phyloP scores from a whole-genome alignment of 768 basidiomycete genomes.

The Russula earlei region DNA sequence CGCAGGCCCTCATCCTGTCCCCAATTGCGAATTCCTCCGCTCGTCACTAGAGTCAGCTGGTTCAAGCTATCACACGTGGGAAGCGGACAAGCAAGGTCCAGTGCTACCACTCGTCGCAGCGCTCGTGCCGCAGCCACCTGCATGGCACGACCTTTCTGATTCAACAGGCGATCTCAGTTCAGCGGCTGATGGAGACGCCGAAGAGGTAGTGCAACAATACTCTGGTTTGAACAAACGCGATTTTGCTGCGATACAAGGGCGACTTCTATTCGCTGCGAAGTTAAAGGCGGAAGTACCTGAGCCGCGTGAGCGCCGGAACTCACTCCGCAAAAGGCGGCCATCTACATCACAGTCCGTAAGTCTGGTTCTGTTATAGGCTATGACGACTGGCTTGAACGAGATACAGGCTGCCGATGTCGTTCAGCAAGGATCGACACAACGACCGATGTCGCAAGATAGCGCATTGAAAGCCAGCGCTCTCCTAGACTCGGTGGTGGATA shows the following conservation, averaged over 20 bases:
- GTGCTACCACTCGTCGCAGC: conserved; percentile 46
- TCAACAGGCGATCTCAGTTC: conserved; percentile 38
- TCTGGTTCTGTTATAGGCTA: not conserved
- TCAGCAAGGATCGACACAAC: conserved; percentile 33
- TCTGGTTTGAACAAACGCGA: conserved; percentile 64
- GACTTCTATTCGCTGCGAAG: conserved; percentile 53
- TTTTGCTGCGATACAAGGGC: conserved; percentile 65
- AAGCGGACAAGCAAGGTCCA: conserved; percentile 46
- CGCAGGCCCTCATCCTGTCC: conserved; percentile 37
- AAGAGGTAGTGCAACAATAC: conserved; percentile 55
- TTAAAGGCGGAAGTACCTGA: conserved; percentile 50
- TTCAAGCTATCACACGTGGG: conserved; percentile 81
- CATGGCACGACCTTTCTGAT: conserved; percentile 54
- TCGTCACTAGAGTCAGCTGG: conserved; percentile 74
- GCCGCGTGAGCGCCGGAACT: conserved; percentile 51
- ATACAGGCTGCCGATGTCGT: conserved; percentile 51
- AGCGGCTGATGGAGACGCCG: conserved; percentile 44
- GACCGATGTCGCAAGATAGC: conserved; percentile 36
- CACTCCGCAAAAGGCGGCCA: conserved; percentile 65
- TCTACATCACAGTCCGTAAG: conserved; percentile 73
- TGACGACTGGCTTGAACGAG: not conserved
- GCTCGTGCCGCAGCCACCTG: conserved; percentile 37
- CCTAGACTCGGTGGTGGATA: conserved; percentile 51
- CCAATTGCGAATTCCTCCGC: conserved; percentile 66
- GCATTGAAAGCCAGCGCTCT: conserved; percentile 54